phyloP scores from a whole-genome alignment of 148 eudicot species.

The Chenopodium berlandieri region DNA sequence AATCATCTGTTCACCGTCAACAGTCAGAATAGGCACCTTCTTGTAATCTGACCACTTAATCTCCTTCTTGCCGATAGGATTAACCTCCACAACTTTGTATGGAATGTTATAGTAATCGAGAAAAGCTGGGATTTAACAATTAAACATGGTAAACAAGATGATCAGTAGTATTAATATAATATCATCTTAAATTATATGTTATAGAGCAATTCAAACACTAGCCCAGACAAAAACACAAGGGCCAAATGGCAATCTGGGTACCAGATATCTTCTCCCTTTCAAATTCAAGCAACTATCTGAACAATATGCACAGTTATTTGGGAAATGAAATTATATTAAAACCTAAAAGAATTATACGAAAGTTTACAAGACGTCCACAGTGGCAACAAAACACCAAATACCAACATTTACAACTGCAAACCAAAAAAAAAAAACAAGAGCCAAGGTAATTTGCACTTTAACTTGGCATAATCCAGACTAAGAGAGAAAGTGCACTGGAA shows the following conservation, averaged over 20 bases:
- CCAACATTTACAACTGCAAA: too few relatives aligned
- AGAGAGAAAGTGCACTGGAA: background rate
- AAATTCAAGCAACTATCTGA: background rate
- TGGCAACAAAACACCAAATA: too few relatives aligned
- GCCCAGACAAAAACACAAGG: background rate
- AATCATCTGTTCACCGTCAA: constrained; percentile 85
- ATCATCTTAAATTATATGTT: background rate
- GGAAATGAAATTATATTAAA: background rate
- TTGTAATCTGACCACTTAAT: constrained; percentile 95
- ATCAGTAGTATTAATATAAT: background rate
- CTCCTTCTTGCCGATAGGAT: constrained; percentile 95
- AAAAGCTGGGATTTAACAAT: constrained; percentile 55
- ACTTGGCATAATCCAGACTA: background rate
- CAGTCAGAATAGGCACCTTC: constrained; percentile 88
- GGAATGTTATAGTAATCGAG: constrained; percentile 83
- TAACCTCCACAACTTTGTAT: constrained; percentile 96
- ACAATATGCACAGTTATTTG: background rate
- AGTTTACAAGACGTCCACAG: too few relatives aligned
- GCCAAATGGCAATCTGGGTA: background rate
- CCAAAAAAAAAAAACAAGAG: too few relatives aligned
- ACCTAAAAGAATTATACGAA: too few relatives aligned
- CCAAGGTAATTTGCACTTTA: too few relatives aligned
- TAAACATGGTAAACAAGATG: constrained; percentile 2
- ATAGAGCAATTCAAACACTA: background rate
- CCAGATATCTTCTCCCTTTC: background rate